Evolutionary conservation across 495 filamentous ascomycete species (phyloP).

Genomic region (Sabuloglossum arenarium): DNA sequence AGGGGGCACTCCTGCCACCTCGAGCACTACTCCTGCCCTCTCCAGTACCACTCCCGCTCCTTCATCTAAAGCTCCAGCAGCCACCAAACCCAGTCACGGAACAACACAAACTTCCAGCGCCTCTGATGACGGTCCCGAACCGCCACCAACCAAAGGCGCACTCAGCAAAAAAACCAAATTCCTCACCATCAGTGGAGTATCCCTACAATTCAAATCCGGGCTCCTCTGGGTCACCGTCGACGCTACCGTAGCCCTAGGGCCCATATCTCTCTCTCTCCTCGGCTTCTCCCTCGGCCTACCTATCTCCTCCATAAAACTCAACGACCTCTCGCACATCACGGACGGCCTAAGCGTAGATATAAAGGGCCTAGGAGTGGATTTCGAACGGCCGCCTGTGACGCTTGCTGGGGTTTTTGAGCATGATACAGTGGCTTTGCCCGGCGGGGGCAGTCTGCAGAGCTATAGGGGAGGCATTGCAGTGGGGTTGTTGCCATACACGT

Average conservation of each 20-base stretch:
- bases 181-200: background rate
- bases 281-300: background rate
- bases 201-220: background rate
- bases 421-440: too few species aligned
- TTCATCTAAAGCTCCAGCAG: background rate
- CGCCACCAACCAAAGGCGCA: background rate
- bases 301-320: background rate
- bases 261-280: background rate
- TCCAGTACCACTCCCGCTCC: too few species aligned
- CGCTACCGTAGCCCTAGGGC: background rate
- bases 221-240: background rate
- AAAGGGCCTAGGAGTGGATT: constrained; percentile 19
- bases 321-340: background rate
- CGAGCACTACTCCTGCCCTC: too few species aligned
- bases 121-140: too few species aligned
- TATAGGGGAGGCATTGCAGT: background rate
- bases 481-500: background rate
- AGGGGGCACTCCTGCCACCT: too few species aligned
- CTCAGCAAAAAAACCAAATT: background rate
- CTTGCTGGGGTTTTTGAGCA: constrained; percentile 22
- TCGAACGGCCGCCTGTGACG: constrained; percentile 19
- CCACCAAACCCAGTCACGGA: background rate
- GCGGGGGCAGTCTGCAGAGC: too few species aligned
- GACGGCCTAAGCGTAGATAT: constrained; percentile 15
- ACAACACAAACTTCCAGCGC: too few species aligned